phyloP scores from a whole-genome alignment of 352 stramenopile genomes.

The Phytophthora kernoviae region DNA sequence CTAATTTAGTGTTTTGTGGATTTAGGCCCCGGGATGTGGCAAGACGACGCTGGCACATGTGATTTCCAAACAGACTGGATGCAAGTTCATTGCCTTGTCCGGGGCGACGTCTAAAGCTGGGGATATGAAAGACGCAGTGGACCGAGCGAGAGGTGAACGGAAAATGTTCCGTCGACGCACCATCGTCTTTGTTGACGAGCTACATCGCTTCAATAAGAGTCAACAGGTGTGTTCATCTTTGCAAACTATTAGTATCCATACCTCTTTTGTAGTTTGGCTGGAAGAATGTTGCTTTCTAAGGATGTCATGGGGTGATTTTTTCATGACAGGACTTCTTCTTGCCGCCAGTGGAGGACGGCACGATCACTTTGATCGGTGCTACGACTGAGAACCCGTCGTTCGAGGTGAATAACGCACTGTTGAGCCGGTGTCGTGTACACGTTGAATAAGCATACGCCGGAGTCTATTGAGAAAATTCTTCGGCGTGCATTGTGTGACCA shows the following conservation, averaged over 20 bases:
- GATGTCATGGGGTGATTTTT: conserved; percentile 2
- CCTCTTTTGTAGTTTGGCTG: too few relatives aligned
- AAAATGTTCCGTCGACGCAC: conserved; percentile 69
- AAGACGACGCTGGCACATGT: conserved; percentile 87
- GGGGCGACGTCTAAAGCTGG: conserved; percentile 71
- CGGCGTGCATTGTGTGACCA: conserved; percentile 55
- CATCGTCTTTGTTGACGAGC: conserved; percentile 90
- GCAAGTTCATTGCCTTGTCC: conserved; percentile 78
- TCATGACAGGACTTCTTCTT: conserved; percentile 75
- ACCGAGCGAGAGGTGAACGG: conserved; percentile 66
- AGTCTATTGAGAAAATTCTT: conserved; percentile 73
- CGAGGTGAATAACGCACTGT: conserved; percentile 84
- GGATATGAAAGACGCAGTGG: conserved; percentile 79
- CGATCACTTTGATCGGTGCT: conserved; percentile 87
- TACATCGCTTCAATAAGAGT: conserved; percentile 90
- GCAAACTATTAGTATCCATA: too few relatives aligned
- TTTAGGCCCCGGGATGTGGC: conserved; percentile 81
- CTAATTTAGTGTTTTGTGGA: conserved; percentile 10
- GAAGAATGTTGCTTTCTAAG: not conserved
- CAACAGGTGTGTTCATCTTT: conserved; percentile 47
- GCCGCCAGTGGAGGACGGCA: conserved; percentile 81
- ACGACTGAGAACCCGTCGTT: conserved; percentile 92
- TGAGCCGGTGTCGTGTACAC: conserved; percentile 83
- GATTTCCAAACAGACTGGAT: conserved; percentile 65
- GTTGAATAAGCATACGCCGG: conserved; percentile 67